A percentile compares a stretch with the other conserved stretches of the same genome.
phyloP scores from a whole-genome alignment of 495 filamentous ascomycete species.

The Lophium mytilinum region DNA sequence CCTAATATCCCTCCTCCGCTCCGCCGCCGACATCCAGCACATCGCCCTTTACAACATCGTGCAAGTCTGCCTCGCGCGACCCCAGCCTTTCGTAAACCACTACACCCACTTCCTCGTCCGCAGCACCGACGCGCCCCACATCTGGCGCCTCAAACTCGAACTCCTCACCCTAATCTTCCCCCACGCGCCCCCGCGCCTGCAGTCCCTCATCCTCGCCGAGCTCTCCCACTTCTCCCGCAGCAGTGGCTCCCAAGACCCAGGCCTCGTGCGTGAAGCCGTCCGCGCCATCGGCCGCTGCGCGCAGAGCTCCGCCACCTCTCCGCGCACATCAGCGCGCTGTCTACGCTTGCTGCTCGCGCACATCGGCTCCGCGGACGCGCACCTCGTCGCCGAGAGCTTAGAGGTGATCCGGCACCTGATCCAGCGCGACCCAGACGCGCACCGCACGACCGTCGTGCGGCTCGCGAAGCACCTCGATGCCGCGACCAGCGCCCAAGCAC shows the following conservation, averaged over 20 bases:
- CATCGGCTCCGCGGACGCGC: slow-evolving; percentile 75
- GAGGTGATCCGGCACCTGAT: slow-evolving; percentile 94
- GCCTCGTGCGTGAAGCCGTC: slow-evolving; percentile 77
- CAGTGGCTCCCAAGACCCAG: slow-evolving; percentile 53
- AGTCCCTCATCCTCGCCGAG: slow-evolving; percentile 81
- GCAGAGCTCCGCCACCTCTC: slow-evolving; percentile 49
- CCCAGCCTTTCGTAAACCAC: slow-evolving; percentile 73
- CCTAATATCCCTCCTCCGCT: slow-evolving; percentile 73
- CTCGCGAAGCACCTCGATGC: slow-evolving; percentile 88
- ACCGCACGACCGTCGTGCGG: slow-evolving; percentile 72
- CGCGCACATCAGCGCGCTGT: slow-evolving; percentile 49
- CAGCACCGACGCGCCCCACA: slow-evolving; percentile 67
- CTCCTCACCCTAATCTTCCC: slow-evolving; percentile 84
- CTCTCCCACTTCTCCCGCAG: slow-evolving; percentile 79
- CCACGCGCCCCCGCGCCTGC: slow-evolving; percentile 61
- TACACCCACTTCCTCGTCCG: slow-evolving; percentile 80
- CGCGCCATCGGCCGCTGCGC: slow-evolving; percentile 89
- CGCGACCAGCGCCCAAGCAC: slow-evolving; percentile 71
- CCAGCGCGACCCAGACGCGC: slow-evolving; percentile 73
- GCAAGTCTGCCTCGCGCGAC: slow-evolving; percentile 64
- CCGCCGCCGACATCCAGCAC: slow-evolving; percentile 76
- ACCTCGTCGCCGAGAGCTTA: slow-evolving; percentile 79
- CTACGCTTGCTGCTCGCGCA: slow-evolving; percentile 73
- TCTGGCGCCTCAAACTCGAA: slow-evolving; percentile 88
- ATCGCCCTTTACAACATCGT: slow-evolving; percentile 91